Conservation (phyloP, 2,329 filamentous ascomycete species). For the Akanthomyces lecanii region DNA sequence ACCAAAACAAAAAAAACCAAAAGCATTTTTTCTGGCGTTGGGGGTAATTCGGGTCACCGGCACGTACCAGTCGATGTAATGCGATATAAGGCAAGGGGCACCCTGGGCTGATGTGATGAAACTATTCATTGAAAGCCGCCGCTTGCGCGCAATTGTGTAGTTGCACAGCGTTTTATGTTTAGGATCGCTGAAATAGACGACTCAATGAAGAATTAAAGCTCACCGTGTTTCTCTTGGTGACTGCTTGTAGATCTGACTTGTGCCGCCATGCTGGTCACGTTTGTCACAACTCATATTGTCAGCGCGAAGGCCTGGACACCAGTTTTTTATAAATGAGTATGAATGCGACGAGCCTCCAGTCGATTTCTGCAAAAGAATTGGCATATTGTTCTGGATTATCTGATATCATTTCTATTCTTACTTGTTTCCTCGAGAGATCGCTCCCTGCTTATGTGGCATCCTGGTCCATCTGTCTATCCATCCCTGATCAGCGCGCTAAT, state of each 20-base stretch:
- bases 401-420: not conserved
- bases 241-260: not conserved
- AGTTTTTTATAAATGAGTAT: not conserved
- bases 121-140: constrained; percentile 7
- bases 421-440: not conserved
- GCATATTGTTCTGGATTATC: not conserved
- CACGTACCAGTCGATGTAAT: constrained; percentile 36
- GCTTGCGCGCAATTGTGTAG: constrained; percentile 1
- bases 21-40: constrained; percentile 38
- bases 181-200: constrained; percentile 16
- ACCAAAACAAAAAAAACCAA: constrained; percentile 14
- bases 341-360: not conserved
- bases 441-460: not conserved
- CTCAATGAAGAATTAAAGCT: constrained; percentile 22
- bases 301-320: not conserved
- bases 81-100: constrained; percentile 29
- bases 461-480: not conserved
- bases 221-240: constrained; percentile 14
- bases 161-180: not conserved
- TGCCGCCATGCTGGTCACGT: not conserved
- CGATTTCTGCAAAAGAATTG: not conserved
- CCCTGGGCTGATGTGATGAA: constrained; percentile 18
- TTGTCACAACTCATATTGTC: not conserved
- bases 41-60: constrained; percentile 34
- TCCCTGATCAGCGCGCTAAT: not conserved